These are phyloP conservation scores for Pluteus cervinus DNA, from an alignment of 768 basidiomycete genomes.

Conservation along the genomic window DNA sequence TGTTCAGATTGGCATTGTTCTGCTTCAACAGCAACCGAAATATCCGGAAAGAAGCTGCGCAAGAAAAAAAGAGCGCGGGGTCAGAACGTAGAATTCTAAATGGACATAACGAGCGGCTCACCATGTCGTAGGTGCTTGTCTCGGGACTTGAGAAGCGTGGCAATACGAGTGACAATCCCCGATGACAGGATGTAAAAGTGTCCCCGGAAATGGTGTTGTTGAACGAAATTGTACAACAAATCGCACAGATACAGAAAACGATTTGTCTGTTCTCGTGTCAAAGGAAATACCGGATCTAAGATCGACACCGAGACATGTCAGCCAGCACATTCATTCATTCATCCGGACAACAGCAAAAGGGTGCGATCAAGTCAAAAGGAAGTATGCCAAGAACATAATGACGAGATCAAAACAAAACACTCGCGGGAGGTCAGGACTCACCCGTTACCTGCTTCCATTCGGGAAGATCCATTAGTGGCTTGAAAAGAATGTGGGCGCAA, in stretches of 20 bases:
- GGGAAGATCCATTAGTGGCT: slow-evolving; percentile 69
- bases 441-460: slow-evolving; percentile 45
- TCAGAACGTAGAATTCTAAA: slow-evolving; percentile 1
- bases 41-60: slow-evolving; percentile 83
- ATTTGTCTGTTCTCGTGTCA: slow-evolving; percentile 73
- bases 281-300: slow-evolving; percentile 48
- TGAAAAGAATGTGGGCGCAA: slow-evolving; percentile 72
- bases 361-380: slow-evolving; percentile 8
- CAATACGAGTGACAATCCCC: slow-evolving; percentile 67
- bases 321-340: no score
- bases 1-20: slow-evolving; percentile 70
- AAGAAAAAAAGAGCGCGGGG: slow-evolving; percentile 4
- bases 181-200: slow-evolving; percentile 86
- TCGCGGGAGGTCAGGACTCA: slow-evolving; percentile 10
- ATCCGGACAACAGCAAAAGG: no score
- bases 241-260: slow-evolving; percentile 89
- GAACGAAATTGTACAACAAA: slow-evolving; percentile 79
- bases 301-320: no score
- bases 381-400: no score
- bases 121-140: slow-evolving; percentile 94
- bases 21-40: slow-evolving; percentile 81
- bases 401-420: slow-evolving; percentile 1
- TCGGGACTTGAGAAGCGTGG: slow-evolving; percentile 68
- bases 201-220: slow-evolving; percentile 88
- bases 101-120: slow-evolving; percentile 30